phyloP scores from a whole-genome alignment of 306 rosid genomes.

The Acacia crassicarpa region DNA sequence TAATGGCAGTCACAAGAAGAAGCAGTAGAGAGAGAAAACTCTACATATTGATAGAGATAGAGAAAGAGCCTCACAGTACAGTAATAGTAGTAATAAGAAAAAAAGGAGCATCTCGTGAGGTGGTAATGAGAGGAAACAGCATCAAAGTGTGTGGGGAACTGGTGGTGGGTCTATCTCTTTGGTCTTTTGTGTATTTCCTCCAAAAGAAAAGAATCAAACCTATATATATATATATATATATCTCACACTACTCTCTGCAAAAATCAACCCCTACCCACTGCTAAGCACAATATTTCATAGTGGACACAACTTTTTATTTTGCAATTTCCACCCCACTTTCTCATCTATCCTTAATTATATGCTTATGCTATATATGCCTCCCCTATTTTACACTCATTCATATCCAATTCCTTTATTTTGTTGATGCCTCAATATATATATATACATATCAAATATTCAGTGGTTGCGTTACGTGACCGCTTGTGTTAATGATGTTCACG shows the following conservation, averaged over 20 bases:
- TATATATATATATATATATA: too few species aligned
- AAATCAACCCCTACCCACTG: slow-evolving; percentile 26
- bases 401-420: neutral
- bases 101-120: neutral
- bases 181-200: slow-evolving; percentile 28
- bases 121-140: slow-evolving; percentile 40
- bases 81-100: neutral
- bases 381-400: neutral
- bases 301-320: slow-evolving; percentile 40
- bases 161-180: slow-evolving; percentile 32
- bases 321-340: neutral
- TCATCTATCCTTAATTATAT: slow-evolving; percentile 3
- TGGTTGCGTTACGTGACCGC: slow-evolving; percentile 3
- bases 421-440: neutral
- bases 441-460: neutral
- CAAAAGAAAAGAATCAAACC: slow-evolving; percentile 50
- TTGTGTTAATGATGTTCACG: neutral
- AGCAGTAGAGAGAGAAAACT: slow-evolving; percentile 16
- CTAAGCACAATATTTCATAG: slow-evolving; percentile 34
- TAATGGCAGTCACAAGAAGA: slow-evolving; percentile 56
- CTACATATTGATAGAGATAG: neutral
- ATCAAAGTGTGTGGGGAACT: slow-evolving; percentile 33
- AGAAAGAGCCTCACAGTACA: neutral
- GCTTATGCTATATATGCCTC: neutral
- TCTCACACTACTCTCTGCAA: slow-evolving; percentile 24